These are phyloP conservation scores for Blastocystis sp. DNA, from an alignment of 352 stramenopile species.

Conservation along the genomic window DNA sequence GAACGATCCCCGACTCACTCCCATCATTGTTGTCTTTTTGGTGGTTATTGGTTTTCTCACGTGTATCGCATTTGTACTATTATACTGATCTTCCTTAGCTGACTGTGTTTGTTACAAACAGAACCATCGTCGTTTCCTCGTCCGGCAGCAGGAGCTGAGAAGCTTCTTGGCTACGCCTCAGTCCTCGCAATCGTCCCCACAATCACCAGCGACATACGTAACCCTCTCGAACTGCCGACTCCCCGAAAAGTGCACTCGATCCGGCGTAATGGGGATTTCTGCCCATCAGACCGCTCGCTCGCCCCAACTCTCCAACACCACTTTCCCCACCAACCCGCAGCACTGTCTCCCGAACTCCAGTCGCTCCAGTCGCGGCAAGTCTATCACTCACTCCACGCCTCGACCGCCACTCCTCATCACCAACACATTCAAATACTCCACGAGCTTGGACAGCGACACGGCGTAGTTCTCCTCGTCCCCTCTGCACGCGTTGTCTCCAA, in stretches of 20 bases:
- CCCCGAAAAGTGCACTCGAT: conserved; percentile 96
- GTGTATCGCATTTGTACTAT: conserved; percentile 68
- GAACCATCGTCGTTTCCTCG: background rate
- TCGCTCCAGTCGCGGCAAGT: too few relatives aligned
- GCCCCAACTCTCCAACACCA: conserved; percentile 76
- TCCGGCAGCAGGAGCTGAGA: background rate
- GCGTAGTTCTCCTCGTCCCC: too few relatives aligned
- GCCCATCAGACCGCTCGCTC: conserved; percentile 88
- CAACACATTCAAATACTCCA: too few relatives aligned
- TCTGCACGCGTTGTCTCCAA: too few relatives aligned
- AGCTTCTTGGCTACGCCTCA: background rate
- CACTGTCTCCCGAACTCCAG: too few relatives aligned
- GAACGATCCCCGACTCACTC: conserved; percentile 44
- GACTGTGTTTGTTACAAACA: conserved; percentile 18
- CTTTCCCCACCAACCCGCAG: background rate
- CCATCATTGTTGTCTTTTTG: conserved; percentile 49
- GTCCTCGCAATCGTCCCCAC: background rate
- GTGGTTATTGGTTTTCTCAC: conserved; percentile 56
- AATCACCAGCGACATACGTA: background rate
- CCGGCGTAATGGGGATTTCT: conserved; percentile 94
- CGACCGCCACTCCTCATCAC: too few relatives aligned
- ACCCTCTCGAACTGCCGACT: conserved; percentile 86
- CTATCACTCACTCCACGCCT: too few relatives aligned
- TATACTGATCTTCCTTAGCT: conserved; percentile 49
- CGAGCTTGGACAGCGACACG: too few relatives aligned